phyloP scores from a whole-genome alignment of 129 eudicot genomes.

The Heracleum sosnowskyi region DNA sequence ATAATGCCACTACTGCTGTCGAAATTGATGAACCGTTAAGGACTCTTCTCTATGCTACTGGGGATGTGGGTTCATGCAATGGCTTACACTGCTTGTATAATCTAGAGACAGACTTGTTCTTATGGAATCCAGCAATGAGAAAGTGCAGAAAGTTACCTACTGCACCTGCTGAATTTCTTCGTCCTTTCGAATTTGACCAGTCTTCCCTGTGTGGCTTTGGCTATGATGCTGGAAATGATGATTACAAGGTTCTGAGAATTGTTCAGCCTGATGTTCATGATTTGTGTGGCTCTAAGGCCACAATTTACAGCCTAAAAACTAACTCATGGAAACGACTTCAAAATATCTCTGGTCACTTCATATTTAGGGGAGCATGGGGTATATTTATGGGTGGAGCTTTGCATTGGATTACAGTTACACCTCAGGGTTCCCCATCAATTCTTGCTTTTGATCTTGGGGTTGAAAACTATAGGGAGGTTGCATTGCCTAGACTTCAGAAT shows the following conservation, averaged over 20 bases:
- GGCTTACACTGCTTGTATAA: constrained; percentile 24
- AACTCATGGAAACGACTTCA: not conserved
- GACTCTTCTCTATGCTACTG: constrained; percentile 1
- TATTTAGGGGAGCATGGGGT: not conserved
- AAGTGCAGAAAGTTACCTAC: not conserved
- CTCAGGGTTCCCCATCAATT: not conserved
- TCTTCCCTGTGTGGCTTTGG: constrained; percentile 1
- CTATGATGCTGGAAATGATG: not conserved
- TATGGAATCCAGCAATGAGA: constrained; percentile 6
- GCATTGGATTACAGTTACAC: not conserved
- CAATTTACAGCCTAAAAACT: not conserved
- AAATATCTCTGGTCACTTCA: not conserved
- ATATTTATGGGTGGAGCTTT: not conserved
- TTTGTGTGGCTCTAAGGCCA: not conserved
- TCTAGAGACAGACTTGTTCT: not conserved
- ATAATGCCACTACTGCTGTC: not conserved
- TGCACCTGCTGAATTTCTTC: not conserved
- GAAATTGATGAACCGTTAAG: constrained; percentile 7
- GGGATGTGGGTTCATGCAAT: constrained; percentile 24
- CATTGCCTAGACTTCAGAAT: not conserved
- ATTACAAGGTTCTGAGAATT: constrained; percentile 3
- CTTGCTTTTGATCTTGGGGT: constrained; percentile 8
- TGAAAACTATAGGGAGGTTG: not conserved
- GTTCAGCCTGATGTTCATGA: not conserved
- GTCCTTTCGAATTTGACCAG: not conserved